phyloP scores from a whole-genome alignment of 2,329 filamentous ascomycete genomes.

The Penicillium sp. region DNA sequence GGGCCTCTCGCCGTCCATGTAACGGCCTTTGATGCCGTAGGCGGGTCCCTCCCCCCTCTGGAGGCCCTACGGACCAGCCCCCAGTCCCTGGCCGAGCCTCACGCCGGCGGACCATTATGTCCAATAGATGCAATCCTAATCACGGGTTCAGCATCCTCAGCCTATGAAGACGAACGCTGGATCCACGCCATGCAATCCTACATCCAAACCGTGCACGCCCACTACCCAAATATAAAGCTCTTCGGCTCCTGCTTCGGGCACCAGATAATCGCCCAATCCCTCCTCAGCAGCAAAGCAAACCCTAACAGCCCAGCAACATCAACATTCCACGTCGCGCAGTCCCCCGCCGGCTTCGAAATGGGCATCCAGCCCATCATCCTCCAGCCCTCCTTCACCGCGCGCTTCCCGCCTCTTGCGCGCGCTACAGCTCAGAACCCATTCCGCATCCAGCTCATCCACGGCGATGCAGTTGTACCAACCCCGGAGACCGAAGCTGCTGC shows the following conservation, averaged over 20 bases:
- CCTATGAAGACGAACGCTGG: conserved; percentile 28
- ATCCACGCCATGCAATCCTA: conserved; percentile 23
- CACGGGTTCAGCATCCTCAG: conserved; percentile 27
- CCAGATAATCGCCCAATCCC: conserved; percentile 31
- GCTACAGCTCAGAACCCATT: conserved; percentile 11
- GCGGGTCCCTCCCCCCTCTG: conserved; percentile 29
- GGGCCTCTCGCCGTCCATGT: conserved; percentile 26
- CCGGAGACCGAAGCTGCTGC: conserved; percentile 1
- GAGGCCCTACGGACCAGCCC: conserved; percentile 21
- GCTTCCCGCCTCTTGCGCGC: conserved; percentile 10
- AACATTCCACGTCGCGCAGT: conserved; percentile 22
- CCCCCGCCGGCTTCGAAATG: conserved; percentile 27
- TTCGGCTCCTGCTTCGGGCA: conserved; percentile 37
- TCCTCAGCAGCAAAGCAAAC: conserved; percentile 15
- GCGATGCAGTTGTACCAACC: conserved; percentile 29
- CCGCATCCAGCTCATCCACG: conserved; percentile 35
- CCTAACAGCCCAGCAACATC: not conserved
- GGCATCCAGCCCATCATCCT: conserved; percentile 31
- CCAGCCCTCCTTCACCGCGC: conserved; percentile 17
- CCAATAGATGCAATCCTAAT: conserved; percentile 33
- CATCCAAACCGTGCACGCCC: conserved; percentile 23
- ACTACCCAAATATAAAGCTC: conserved; percentile 30
- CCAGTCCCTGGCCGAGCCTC: conserved; percentile 4
- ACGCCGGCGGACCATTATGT: conserved; percentile 4
- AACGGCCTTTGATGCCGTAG: conserved; percentile 35